Base-by-base conservation (phyloP, 116 monocot species). In the Papilionanthe hybrid region DNA sequence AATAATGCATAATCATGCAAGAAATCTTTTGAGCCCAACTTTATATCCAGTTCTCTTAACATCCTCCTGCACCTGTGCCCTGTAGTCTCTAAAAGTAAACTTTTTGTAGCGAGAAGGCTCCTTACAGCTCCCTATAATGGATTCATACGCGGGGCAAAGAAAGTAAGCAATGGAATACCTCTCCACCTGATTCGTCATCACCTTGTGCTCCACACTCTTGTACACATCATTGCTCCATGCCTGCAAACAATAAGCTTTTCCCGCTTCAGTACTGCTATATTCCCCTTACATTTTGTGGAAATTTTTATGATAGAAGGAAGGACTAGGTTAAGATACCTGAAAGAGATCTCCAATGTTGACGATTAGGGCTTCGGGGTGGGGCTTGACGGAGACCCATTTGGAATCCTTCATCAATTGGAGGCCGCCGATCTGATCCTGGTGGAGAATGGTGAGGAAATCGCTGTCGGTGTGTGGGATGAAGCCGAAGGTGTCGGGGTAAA, bases 281-380 rank as follows among this genome's bases (percentile, higher is more conserved):
- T 49, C n/a, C 3, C 4, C 3, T 58, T 20, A 22, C 0, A 22
- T 19, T 56, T 56, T 56, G 20, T 0, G 20, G 4, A 56, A 18
- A 56, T 20, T 18, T 18, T 25, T 25, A 30, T 30, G 25, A 12
- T 19, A 68, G 30, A 32, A 30, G 67, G 29, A 7, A n/a, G 37
- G 37, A 37, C 37, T 2, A 37, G 37, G 37, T 37, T 27, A 30
- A 48, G 5, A 12, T 87, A 89, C 92, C 89, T 89, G 79, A 53
- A 89, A 90, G 55, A 92, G 72, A 60, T 92, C 92, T 2, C 92
- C 92, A 43, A 90, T 88, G 56, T 92, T 92, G 84, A 92, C 75
- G 41, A 90, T 81, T 5, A 92, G 85, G 45, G 92, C 82, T 17
- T 74, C 6, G 0, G 85, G 86, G 66, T 88, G 86, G 29, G 92